phyloP scores from a whole-genome alignment of 2,329 filamentous ascomycete genomes.

The Coleophoma cylindrospora region DNA sequence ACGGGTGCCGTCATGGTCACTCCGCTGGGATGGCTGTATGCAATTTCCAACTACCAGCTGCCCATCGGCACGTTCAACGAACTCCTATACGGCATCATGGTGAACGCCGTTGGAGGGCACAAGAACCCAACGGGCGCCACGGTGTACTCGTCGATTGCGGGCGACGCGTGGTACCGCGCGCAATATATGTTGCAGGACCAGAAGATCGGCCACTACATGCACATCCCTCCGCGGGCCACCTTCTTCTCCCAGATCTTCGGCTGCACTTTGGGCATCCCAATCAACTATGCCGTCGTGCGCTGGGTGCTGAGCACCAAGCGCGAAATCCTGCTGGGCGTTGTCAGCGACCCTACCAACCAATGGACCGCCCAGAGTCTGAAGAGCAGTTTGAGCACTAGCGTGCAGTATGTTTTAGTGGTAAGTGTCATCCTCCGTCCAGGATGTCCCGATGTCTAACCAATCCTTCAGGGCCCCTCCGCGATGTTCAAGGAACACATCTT shows the following conservation, averaged over 20 bases:
- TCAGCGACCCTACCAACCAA: constrained; percentile 50
- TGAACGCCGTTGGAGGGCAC: constrained; percentile 42
- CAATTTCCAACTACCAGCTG: constrained; percentile 48
- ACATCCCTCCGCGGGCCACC: constrained; percentile 51
- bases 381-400: constrained; percentile 45
- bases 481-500: constrained; percentile 45
- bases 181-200: constrained; percentile 56
- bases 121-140: constrained; percentile 54
- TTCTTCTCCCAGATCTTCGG: constrained; percentile 60
- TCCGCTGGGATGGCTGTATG: constrained; percentile 54
- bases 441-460: background rate
- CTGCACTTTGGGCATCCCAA: constrained; percentile 51
- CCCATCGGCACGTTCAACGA: constrained; percentile 56
- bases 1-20: constrained; percentile 51
- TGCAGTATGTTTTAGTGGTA: constrained; percentile 56
- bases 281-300: constrained; percentile 56
- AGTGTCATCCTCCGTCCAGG: constrained; percentile 7
- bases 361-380: constrained; percentile 55
- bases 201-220: constrained; percentile 62
- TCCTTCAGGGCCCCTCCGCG: constrained; percentile 35
- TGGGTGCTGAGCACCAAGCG: constrained; percentile 54
- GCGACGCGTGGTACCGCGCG: constrained; percentile 56
- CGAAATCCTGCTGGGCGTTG: constrained; percentile 42
- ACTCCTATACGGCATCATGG: constrained; percentile 54
- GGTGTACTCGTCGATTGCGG: constrained; percentile 52